Base-by-base conservation (phyloP, 768 basidiomycete species). In the Coprinellus aureogranulatus region DNA sequence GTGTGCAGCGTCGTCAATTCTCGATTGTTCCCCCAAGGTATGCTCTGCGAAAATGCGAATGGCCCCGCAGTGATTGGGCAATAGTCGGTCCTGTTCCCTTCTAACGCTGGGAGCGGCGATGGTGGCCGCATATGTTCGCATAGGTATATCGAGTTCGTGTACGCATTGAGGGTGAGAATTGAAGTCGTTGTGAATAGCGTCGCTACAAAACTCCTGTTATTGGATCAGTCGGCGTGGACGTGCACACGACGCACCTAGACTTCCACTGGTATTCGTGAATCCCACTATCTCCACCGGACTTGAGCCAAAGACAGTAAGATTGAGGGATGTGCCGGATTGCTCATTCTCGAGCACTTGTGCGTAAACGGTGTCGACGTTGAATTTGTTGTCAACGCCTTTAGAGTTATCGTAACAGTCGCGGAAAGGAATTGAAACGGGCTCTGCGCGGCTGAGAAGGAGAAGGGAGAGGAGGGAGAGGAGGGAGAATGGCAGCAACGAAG, bases 121-220 rank as follows among this genome's bases (percentile, higher is more conserved):
- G 88, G 83, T 12, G 94, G 90, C 26, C 88, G 85, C 42, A 98
- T 74, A n/a, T 85, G 79, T 25, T 80, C 69, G 71, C 96, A 98
- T 60, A 98, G 77, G 67, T 81, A 92, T 2, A 87, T 83, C 59
- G 82, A 83, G 62, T 88, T 87, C 47, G 78, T 79, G 71, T 81
- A 89, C 59, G 88, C 82, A 60, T 79, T 80, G 63, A 95, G 83
- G 2, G 94, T 93, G 50, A 95, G 82, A 22, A 94, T 82, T 54
- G 84, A 80, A 1, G 91, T 87, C 10, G 90, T 85, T 44, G 88
- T 89, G 75, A 96, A 95, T 41, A 97, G 81, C 8, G 94, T 97
- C 18, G 94, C 92, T 88, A 63, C 20, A 58, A 58, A 68, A 53
- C 27, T 39, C 45, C 31, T 51, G 50, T 45, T 56, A 58, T 65